These are phyloP conservation scores for Penicillium sp. DNA, from an alignment of 2,329 filamentous ascomycete species.

Conservation along the genomic window DNA sequence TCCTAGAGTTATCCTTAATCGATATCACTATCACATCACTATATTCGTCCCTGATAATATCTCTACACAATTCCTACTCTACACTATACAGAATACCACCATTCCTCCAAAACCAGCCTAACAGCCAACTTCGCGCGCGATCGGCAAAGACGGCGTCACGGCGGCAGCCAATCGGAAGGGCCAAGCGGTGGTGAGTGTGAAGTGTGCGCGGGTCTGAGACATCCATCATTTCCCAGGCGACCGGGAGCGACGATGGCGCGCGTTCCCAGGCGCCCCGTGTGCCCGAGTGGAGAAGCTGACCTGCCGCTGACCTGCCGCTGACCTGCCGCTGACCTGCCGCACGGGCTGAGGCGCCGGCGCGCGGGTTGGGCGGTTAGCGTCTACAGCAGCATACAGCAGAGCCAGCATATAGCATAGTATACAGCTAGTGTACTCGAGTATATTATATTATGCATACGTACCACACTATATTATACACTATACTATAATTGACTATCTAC, in stretches of 20 bases:
- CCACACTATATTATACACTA: too few species aligned
- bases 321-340: slow-evolving; percentile 7
- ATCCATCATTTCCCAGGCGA: slow-evolving; percentile 26
- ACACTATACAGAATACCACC: too few species aligned
- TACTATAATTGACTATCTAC: not conserved
- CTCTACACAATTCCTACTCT: too few species aligned
- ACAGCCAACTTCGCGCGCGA: slow-evolving; percentile 36
- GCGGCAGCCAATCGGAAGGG: slow-evolving; percentile 29
- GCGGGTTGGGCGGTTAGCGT: too few species aligned
- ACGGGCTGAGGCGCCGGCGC: too few species aligned
- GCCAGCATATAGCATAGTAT: not conserved
- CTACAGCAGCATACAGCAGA: not conserved
- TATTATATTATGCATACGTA: too few species aligned
- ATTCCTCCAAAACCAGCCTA: too few species aligned
- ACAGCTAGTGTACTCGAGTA: not conserved
- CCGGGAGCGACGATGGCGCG: slow-evolving; percentile 29
- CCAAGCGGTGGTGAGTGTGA: slow-evolving; percentile 24
- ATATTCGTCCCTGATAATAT: too few species aligned
- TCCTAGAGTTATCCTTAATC: too few species aligned
- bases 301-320: not conserved
- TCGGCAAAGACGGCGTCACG: slow-evolving; percentile 40
- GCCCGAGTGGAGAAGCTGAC: slow-evolving; percentile 9
- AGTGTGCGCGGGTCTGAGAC: slow-evolving; percentile 33
- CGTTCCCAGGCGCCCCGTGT: slow-evolving; percentile 37
- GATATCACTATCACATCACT: too few species aligned